phyloP scores from a whole-genome alignment of 2,329 filamentous ascomycete genomes.

The Fusarium bulbicola region DNA sequence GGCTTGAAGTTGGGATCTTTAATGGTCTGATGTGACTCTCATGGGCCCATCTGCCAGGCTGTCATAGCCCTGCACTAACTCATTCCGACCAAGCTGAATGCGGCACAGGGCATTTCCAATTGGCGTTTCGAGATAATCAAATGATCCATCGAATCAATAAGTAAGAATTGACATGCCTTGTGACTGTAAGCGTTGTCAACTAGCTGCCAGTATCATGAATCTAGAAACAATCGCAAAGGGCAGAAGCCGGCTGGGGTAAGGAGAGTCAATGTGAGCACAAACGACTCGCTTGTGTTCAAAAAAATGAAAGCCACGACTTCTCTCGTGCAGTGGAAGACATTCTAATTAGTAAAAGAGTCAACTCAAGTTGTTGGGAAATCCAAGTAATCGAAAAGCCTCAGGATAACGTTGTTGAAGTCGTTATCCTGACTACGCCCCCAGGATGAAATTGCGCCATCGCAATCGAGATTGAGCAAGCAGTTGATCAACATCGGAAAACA shows the following conservation, averaged over 20 bases:
- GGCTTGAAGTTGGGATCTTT: neutral
- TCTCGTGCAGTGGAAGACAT: accelerated
- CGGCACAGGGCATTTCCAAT: accelerated
- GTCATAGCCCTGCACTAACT: neutral
- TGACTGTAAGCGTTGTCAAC: neutral
- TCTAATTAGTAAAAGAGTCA: accelerated
- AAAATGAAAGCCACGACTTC: accelerated
- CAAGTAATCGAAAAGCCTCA: accelerated
- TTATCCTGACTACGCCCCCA: neutral
- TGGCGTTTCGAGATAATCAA: too few relatives aligned
- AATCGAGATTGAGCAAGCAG: neutral
- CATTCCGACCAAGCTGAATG: too few relatives aligned
- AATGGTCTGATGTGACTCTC: neutral
- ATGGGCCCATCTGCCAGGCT: neutral
- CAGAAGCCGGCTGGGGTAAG: accelerated
- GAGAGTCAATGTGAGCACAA: accelerated
- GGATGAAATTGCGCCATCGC: neutral
- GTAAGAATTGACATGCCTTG: accelerated
- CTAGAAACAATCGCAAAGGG: accelerated
- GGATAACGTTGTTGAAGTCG: neutral
- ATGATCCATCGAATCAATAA: too few relatives aligned
- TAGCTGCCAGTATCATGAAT: neutral
- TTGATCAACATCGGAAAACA: neutral
- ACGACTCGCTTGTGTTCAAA: accelerated
- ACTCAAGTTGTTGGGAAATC: accelerated